Evolutionary conservation across 306 rosid species (phyloP).

Genomic region (Acacia melanoxylon): DNA sequence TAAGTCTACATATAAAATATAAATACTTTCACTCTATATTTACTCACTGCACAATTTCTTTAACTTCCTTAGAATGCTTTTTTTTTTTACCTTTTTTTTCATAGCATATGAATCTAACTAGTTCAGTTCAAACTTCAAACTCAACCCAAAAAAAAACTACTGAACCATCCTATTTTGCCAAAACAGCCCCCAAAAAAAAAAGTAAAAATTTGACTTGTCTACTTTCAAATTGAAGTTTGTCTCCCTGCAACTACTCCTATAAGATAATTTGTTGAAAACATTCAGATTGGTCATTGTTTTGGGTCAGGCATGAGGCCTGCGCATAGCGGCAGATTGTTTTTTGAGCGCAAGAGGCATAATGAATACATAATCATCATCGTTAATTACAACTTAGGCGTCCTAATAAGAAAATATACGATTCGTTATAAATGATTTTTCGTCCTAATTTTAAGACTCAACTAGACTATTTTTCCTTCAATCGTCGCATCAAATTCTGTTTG

Average conservation of each 20-base stretch:
- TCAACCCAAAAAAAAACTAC: background rate
- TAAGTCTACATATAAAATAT: background rate
- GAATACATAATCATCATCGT: background rate
- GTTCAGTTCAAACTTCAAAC: background rate
- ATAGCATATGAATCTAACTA: background rate
- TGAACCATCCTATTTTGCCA: background rate
- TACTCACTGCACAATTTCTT: background rate
- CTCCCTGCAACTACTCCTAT: background rate
- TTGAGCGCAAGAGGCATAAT: background rate
- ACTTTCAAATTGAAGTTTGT: background rate
- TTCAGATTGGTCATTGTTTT: background rate
- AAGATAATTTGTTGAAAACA: no score
- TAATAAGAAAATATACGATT: no score
- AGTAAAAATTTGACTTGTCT: background rate
- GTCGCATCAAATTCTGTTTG: background rate
- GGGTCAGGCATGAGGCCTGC: background rate
- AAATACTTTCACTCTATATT: background rate
- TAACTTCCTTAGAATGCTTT: background rate
- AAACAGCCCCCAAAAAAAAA: no score
- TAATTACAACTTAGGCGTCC: no score
- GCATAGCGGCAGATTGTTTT: background rate
- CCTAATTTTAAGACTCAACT: background rate
- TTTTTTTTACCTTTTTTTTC: background rate
- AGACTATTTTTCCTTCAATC: background rate
- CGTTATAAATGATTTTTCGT: background rate